These are phyloP conservation scores for Barbarea vulgaris DNA, from an alignment of 345 rosid species.

Conservation along the genomic window DNA sequence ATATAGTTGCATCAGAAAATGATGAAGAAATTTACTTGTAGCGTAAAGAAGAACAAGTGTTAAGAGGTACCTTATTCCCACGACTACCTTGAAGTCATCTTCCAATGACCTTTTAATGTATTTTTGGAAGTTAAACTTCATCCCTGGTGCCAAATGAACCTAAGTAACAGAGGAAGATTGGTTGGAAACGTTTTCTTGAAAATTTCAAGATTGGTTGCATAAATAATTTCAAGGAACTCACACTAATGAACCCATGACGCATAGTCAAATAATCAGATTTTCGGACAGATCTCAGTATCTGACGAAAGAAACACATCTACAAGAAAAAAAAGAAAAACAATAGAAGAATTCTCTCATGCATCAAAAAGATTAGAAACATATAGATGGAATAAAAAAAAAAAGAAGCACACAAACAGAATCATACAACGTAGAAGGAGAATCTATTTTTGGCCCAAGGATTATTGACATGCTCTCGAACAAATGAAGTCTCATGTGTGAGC, in stretches of 20 bases:
- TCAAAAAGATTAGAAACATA: background rate
- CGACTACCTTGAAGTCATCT: conserved; percentile 96
- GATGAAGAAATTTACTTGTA: background rate
- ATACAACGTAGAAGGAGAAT: conserved; percentile 66
- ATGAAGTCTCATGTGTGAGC: conserved; percentile 95
- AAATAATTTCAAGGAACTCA: conserved; percentile 43
- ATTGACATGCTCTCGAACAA: conserved; percentile 68
- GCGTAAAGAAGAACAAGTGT: conserved; percentile 11
- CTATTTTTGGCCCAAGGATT: conserved; percentile 54
- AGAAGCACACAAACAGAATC: conserved; percentile 5
- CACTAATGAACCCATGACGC: conserved; percentile 87
- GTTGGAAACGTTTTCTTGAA: background rate
- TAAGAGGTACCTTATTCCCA: conserved; percentile 70
- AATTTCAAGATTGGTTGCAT: conserved; percentile 3
- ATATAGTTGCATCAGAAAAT: background rate
- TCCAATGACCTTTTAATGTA: conserved; percentile 88
- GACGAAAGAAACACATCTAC: conserved; percentile 85
- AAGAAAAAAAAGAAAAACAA: background rate
- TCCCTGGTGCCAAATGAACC: conserved; percentile 93
- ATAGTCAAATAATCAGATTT: conserved; percentile 80
- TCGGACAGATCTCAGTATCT: conserved; percentile 75
- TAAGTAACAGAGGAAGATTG: conserved; percentile 28
- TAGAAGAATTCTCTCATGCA: background rate
- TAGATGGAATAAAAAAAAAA: background rate
- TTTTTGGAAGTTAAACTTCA: conserved; percentile 85